phyloP scores from a whole-genome alignment of 257 asterid genomes.

The Echites panduratus region DNA sequence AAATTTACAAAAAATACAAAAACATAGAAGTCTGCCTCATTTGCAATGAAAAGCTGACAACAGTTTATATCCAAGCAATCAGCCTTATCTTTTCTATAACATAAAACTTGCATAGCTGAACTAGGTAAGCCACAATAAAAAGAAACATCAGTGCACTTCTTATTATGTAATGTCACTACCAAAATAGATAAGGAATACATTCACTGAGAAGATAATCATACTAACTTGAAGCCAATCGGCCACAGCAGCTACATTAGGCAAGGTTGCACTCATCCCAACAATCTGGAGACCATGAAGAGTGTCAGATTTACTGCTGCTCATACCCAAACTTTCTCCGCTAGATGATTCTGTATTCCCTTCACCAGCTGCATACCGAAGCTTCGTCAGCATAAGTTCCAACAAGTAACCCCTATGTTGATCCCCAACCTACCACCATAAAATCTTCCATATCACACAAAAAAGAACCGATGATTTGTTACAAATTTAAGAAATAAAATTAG shows the following conservation, averaged over 20 bases:
- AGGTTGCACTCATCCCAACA: constrained; percentile 98
- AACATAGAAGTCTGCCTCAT: background rate
- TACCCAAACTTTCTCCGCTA: constrained; percentile 88
- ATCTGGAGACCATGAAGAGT: constrained; percentile 87
- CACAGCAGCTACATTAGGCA: constrained; percentile 92
- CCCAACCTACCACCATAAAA: constrained; percentile 64
- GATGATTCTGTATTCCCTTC: constrained; percentile 82
- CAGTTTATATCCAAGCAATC: background rate
- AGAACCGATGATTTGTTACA: background rate
- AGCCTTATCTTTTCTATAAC: background rate
- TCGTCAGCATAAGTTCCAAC: constrained; percentile 90
- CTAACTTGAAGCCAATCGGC: constrained; percentile 96
- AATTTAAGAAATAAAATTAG: background rate
- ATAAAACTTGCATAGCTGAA: background rate
- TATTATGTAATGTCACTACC: constrained; percentile 3
- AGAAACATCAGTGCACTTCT: background rate
- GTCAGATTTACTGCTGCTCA: constrained; percentile 69
- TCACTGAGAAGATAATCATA: constrained; percentile 15
- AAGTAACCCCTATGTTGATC: constrained; percentile 96
- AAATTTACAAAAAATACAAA: background rate
- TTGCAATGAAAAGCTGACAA: background rate
- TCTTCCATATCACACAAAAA: background rate
- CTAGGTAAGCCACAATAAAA: background rate
- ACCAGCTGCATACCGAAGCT: constrained; percentile 94
- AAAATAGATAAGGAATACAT: constrained; percentile 5